A percentile compares a stretch with the other conserved stretches of the same genome.
These are phyloP conservation scores for Colletotrichum musicola DNA, from an alignment of 2,329 filamentous ascomycete genomes.

Conservation along the genomic window DNA sequence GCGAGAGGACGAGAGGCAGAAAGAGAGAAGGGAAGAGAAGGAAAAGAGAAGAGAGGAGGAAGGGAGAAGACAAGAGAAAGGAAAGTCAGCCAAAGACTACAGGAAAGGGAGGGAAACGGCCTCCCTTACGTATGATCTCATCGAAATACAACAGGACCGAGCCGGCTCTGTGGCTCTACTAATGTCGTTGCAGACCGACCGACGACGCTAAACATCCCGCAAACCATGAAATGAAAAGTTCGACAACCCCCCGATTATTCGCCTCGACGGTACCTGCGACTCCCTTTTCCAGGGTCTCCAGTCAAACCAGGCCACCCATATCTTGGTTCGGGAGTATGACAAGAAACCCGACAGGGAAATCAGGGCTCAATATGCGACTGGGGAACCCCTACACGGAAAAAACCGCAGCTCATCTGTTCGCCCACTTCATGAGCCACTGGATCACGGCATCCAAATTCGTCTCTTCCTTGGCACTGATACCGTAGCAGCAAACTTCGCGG, in stretches of 20 bases:
- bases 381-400: conserved; percentile 5
- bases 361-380: no score
- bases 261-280: no score
- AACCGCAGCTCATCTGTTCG: conserved; percentile 71
- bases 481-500: conserved; percentile 97
- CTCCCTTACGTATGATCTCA: conserved; percentile 12
- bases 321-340: no score
- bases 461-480: conserved; percentile 98
- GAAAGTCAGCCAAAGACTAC: neutral
- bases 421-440: conserved; percentile 94
- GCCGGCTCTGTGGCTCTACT: conserved; percentile 28
- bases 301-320: no score
- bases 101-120: neutral
- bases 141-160: conserved; percentile 18
- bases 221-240: conserved; percentile 4
- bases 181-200: conserved; percentile 34
- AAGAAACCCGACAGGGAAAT: no score
- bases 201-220: conserved; percentile 26
- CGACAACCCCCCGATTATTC: no score
- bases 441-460: conserved; percentile 98
- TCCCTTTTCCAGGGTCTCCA: no score
- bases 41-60: neutral
- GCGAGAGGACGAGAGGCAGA: neutral
- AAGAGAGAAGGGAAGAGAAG: neutral
- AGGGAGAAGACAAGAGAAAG: neutral